Evolutionary conservation across 2,329 filamentous ascomycete genomes (phyloP).

Genomic region (Thermothelomyces thermophilus): DNA sequence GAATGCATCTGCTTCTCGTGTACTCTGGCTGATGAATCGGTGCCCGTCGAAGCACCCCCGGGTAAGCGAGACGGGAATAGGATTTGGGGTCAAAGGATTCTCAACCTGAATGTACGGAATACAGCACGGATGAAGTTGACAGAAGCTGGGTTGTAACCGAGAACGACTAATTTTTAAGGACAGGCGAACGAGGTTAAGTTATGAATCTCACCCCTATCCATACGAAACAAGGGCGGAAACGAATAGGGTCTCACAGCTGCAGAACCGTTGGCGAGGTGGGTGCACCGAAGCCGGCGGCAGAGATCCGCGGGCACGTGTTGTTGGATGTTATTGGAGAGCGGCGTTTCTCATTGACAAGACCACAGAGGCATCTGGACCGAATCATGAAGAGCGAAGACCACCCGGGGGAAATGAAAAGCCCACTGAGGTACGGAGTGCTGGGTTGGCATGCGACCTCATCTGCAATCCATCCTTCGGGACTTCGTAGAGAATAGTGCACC

Average conservation of each 20-base stretch:
- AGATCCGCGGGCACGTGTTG: constrained; percentile 12
- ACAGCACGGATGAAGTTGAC: too few species aligned
- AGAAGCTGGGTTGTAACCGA: too few species aligned
- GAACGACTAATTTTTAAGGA: too few species aligned
- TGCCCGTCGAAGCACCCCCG: too few species aligned
- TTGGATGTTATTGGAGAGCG: constrained; percentile 18
- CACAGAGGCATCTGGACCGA: constrained; percentile 3
- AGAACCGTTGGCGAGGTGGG: constrained; percentile 15
- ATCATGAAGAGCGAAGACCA: neutral
- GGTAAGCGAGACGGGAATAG: too few species aligned
- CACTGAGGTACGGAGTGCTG: neutral
- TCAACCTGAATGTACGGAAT: too few species aligned
- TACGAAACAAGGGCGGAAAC: constrained; percentile 11
- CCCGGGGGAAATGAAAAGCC: neutral
- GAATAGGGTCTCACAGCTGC: constrained; percentile 19
- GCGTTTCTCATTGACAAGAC: constrained; percentile 18
- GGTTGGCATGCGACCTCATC: constrained; percentile 13
- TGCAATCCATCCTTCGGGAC: constrained; percentile 3
- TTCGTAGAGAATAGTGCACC: constrained; percentile 16
- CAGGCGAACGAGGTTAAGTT: too few species aligned
- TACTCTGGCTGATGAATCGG: neutral
- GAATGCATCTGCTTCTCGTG: neutral
- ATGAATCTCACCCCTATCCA: too few species aligned
- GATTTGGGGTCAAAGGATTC: too few species aligned
- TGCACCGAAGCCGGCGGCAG: constrained; percentile 7